phyloP scores from a whole-genome alignment of 768 basidiomycete genomes.

The Xerocomellus chrysenteron region DNA sequence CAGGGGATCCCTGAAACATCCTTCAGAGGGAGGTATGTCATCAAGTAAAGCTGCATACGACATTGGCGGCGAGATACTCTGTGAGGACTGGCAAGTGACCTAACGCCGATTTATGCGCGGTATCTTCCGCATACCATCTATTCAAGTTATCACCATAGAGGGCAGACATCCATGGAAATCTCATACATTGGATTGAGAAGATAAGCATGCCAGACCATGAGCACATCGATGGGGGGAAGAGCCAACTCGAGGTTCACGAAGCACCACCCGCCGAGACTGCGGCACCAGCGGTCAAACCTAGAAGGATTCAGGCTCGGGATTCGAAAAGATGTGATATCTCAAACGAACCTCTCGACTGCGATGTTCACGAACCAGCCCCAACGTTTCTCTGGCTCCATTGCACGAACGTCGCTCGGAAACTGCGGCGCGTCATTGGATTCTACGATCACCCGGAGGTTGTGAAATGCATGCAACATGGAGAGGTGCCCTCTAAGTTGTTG shows the following conservation, averaged over 20 bases:
- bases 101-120: background rate
- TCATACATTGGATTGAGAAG: constrained; percentile 37
- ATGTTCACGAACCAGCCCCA: constrained; percentile 41
- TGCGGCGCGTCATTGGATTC: constrained; percentile 13
- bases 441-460: constrained; percentile 21
- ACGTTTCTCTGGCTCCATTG: constrained; percentile 27
- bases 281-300: constrained; percentile 39
- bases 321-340: background rate
- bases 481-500: constrained; percentile 34
- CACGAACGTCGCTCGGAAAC: constrained; percentile 10
- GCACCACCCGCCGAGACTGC: background rate
- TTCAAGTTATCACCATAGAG: background rate
- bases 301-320: background rate
- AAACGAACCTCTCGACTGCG: constrained; percentile 36
- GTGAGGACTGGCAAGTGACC: background rate
- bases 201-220: constrained; percentile 44
- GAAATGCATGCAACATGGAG: constrained; percentile 27
- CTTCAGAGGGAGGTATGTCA: background rate
- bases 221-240: constrained; percentile 39
- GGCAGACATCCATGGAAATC: background rate
- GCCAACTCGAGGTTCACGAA: background rate
- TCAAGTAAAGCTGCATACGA: constrained; percentile 7
- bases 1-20: constrained; percentile 8
- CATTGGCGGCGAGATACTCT: constrained; percentile 5
- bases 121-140: constrained; percentile 31